Conservation (phyloP, 495 filamentous ascomycete genomes). For the Hypoxylon lienhwacheense region DNA sequence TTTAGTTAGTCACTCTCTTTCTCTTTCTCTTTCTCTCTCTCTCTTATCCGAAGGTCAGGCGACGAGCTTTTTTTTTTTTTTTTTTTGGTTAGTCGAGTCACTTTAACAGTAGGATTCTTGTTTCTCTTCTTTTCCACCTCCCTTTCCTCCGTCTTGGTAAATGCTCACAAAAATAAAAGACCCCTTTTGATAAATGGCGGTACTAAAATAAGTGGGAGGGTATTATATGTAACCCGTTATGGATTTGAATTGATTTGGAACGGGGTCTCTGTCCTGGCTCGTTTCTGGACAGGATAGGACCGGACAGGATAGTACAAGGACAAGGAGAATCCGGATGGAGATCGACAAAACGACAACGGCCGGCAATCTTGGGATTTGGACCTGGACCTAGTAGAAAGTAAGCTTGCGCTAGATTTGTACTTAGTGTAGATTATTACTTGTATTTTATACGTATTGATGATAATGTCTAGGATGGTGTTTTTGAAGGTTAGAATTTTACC, state of each 20-base stretch:
- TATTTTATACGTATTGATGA: slow-evolving; percentile 28
- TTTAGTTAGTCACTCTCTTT: slow-evolving; percentile 3
- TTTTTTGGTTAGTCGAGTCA: background rate
- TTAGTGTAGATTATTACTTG: too few relatives aligned
- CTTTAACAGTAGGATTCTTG: background rate
- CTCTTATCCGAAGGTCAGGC: slow-evolving; percentile 16
- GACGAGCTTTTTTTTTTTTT: slow-evolving; percentile 19
- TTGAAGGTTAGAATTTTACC: background rate
- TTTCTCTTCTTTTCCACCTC: slow-evolving; percentile 5
- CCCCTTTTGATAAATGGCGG: slow-evolving; percentile 26
- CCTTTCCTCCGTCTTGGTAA: slow-evolving; percentile 11
- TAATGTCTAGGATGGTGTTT: slow-evolving; percentile 1
- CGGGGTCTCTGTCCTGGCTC: slow-evolving; percentile 25
- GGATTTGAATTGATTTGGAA: slow-evolving; percentile 29
- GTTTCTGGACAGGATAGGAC: slow-evolving; percentile 27
- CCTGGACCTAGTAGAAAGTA: too few relatives aligned
- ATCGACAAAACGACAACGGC: slow-evolving; percentile 20
- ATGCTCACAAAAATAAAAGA: slow-evolving; percentile 11
- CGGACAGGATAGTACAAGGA: too few relatives aligned
- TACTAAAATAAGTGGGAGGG: slow-evolving; percentile 24
- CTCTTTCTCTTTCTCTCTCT: slow-evolving; percentile 13
- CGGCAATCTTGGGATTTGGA: too few relatives aligned
- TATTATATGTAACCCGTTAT: slow-evolving; percentile 12
- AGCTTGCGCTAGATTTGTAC: too few relatives aligned
- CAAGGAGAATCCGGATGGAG: slow-evolving; percentile 24